phyloP scores from a whole-genome alignment of 2,329 filamentous ascomycete species.

The Cladosporium sp. region DNA sequence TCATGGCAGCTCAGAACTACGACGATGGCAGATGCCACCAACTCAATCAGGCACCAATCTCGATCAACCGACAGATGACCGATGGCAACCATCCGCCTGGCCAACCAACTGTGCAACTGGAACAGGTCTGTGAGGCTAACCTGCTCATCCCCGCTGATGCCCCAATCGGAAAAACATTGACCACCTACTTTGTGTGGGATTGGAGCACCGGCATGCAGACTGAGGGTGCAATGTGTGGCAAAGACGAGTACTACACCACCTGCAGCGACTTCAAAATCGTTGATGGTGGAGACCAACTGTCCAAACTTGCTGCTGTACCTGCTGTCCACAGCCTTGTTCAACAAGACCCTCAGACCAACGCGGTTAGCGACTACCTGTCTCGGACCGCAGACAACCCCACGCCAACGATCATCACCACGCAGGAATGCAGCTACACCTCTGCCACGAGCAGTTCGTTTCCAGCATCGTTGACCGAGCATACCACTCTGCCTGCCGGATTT shows the following conservation, averaged over 20 bases:
- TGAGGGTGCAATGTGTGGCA: constrained; percentile 43
- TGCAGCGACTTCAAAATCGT: constrained; percentile 58
- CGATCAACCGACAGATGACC: constrained; percentile 57
- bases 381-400: constrained; percentile 42
- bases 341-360: constrained; percentile 44
- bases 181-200: constrained; percentile 96
- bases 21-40: constrained; percentile 93
- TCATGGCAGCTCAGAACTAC: constrained; percentile 76
- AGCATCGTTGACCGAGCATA: background rate
- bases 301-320: constrained; percentile 20
- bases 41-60: constrained; percentile 62
- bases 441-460: background rate
- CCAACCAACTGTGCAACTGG: constrained; percentile 43
- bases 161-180: constrained; percentile 62
- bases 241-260: constrained; percentile 60
- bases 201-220: constrained; percentile 64
- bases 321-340: constrained; percentile 36
- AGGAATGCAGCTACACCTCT: constrained; percentile 23
- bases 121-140: constrained; percentile 79
- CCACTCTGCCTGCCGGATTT: constrained; percentile 3
- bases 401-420: constrained; percentile 27
- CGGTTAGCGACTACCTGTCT: constrained; percentile 41
- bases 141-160: constrained; percentile 70
- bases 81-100: constrained; percentile 58
- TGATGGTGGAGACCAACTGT: constrained; percentile 18